A percentile compares a stretch with the other conserved stretches of the same genome.
phyloP scores from a whole-genome alignment of 345 rosid genomes.

The Brassica cretica region DNA sequence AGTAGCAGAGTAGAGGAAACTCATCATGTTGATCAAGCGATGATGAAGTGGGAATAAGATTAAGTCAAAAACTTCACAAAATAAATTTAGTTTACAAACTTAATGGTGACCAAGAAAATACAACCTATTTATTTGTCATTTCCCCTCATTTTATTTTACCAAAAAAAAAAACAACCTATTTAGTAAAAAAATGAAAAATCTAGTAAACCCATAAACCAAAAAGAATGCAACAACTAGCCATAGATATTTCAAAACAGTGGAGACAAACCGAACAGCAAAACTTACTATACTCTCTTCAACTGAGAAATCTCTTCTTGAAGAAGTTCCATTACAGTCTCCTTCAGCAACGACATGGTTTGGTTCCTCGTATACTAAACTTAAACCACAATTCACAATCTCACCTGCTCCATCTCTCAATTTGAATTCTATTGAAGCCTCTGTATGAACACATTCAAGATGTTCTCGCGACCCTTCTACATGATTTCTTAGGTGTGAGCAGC shows the following conservation, averaged over 20 bases:
- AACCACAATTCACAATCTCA: neutral
- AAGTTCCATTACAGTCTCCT: neutral
- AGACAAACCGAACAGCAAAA: neutral
- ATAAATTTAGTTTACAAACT: neutral
- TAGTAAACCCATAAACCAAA: neutral
- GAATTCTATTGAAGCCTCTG: neutral
- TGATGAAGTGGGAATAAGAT: neutral
- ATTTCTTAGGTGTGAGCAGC: neutral
- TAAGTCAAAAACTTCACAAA: neutral
- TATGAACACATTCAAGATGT: neutral
- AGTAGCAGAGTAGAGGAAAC: no score
- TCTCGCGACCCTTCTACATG: neutral
- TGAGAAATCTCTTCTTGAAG: neutral
- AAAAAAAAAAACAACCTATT: no score
- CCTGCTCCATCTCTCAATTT: neutral
- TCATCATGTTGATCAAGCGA: neutral
- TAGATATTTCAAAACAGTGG: neutral
- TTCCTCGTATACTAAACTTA: neutral
- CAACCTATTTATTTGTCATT: no score
- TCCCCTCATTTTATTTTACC: no score
- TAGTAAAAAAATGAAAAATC: neutral
- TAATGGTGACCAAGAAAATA: neutral
- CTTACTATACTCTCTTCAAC: neutral
- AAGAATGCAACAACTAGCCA: neutral
- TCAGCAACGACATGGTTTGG: neutral